Evolutionary conservation across 805 yeast species (phyloP).

Genomic region (Sugiyamaella valdiviana): DNA sequence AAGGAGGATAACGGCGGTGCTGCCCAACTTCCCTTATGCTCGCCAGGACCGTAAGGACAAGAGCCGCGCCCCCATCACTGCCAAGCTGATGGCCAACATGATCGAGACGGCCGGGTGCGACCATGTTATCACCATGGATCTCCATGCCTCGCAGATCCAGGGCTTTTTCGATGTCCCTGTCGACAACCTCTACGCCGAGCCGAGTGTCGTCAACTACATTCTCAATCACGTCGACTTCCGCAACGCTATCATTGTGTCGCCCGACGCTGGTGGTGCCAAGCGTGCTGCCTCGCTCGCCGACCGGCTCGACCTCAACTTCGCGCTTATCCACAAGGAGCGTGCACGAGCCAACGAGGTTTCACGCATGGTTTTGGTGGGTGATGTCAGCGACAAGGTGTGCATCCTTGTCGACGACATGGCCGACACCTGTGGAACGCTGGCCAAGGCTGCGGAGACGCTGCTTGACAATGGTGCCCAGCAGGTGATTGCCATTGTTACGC

Average conservation of each 20-base stretch:
- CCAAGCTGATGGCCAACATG: conserved; percentile 89
- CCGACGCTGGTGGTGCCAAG: conserved; percentile 99
- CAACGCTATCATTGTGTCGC: conserved; percentile 79
- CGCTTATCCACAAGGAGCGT: conserved; percentile 95
- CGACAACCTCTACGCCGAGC: conserved; percentile 94
- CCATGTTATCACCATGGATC: conserved; percentile 94
- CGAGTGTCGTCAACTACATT: conserved; percentile 80
- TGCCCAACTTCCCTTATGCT: conserved; percentile 96
- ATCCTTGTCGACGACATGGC: conserved; percentile 96
- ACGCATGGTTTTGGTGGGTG: conserved; percentile 96
- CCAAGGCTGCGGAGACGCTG: conserved; percentile 88
- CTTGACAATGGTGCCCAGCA: conserved; percentile 73
- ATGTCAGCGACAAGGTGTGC: conserved; percentile 79
- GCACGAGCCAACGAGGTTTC: conserved; percentile 94
- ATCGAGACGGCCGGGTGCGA: conserved; percentile 93
- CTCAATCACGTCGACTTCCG: conserved; percentile 52
- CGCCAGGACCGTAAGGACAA: conserved; percentile 97
- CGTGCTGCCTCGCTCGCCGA: conserved; percentile 97
- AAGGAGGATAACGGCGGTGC: conserved; percentile 86
- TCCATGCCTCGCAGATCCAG: conserved; percentile 97
- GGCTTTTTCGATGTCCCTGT: conserved; percentile 96
- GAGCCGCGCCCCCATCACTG: conserved; percentile 93
- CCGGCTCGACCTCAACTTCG: conserved; percentile 84
- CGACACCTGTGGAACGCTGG: conserved; percentile 95
- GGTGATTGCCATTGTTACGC: conserved; percentile 93